Conservation (phyloP, 1,284 basidiomycete genomes). For the Melampsora americana region DNA sequence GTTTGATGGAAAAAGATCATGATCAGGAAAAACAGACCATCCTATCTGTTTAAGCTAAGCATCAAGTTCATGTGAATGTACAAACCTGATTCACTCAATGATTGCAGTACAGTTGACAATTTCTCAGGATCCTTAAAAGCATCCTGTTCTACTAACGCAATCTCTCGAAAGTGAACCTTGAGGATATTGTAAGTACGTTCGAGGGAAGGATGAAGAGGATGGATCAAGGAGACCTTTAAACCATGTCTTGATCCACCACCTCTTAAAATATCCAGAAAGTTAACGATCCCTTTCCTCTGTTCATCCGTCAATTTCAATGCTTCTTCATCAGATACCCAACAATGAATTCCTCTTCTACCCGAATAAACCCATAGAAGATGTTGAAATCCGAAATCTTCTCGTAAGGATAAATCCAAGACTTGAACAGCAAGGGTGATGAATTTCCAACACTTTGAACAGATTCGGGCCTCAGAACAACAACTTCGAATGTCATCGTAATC, state of each 20-base stretch:
- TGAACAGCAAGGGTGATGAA: slow-evolving; percentile 91
- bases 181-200: slow-evolving; percentile 59
- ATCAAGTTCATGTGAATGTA: background rate
- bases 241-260: slow-evolving; percentile 71
- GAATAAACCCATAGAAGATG: slow-evolving; percentile 96
- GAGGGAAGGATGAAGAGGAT: slow-evolving; percentile 67
- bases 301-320: slow-evolving; percentile 89
- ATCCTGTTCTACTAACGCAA: slow-evolving; percentile 81
- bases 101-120: slow-evolving; percentile 70
- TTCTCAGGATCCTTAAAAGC: slow-evolving; percentile 71
- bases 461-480: slow-evolving; percentile 86
- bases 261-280: slow-evolving; percentile 80
- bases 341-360: slow-evolving; percentile 93
- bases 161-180: slow-evolving; percentile 62
- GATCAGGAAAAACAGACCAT: background rate
- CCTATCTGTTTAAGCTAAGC: background rate
- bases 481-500: slow-evolving; percentile 96
- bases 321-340: slow-evolving; percentile 89
- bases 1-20: too few relatives aligned
- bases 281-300: slow-evolving; percentile 78
- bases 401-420: slow-evolving; percentile 74
- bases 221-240: slow-evolving; percentile 74
- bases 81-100: slow-evolving; percentile 57
- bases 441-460: slow-evolving; percentile 89
- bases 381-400: slow-evolving; percentile 75